Evolutionary conservation across 2,329 filamentous ascomycete species (phyloP), one percentile per base, ranked within the genome.

Genomic region (Colletotrichum sidae): DNA sequence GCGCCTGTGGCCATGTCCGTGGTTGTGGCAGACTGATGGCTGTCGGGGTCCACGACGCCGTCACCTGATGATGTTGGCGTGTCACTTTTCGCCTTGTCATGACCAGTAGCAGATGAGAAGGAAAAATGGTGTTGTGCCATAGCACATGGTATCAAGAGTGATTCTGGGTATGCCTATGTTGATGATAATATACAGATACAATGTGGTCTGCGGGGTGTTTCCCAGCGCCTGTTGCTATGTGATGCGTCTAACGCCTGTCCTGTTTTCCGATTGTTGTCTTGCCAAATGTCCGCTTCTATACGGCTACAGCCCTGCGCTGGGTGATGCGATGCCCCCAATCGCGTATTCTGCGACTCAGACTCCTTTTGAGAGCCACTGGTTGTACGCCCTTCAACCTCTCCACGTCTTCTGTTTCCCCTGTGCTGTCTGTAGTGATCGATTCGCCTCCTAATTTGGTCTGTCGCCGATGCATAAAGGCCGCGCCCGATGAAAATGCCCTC

Each of bases 381-480:
- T 55, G 54, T 8, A n/a, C 37, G 8, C 52, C 49, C 35, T 68
- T 59, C 10, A 47, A 25, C 5, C 38, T 58, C 6, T 55, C 65
- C 52, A 65, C 37, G 15, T 57, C 57, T 15, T 68, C 65, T 0
- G 52, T n/a, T 51, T 57, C 50, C 4, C n/a, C 15, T 13, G 56
- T 39, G 5, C 46, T 49, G 39, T 56, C 51, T 15, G 55, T 35
- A 3, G 60, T 67, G n/a, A 60, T 46, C n/a, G 47, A 33, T 35
- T 68, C 66, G 33, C 42, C 50, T 10, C 58, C 67, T 3, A 68
- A 55, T 46, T 61, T 61, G n/a, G 60, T 60, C 47, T 66, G 65
- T 7, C 71, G 67, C 10, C 68, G 62, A 15, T 67, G 67, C 69
- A 72, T 71, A 46, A 70, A 72, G 4, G 70, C 71, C 1, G 71